A percentile compares a stretch with the other conserved stretches of the same genome.
phyloP scores from a whole-genome alignment of 179 eudicot species.

The Corrigiola litoralis region DNA sequence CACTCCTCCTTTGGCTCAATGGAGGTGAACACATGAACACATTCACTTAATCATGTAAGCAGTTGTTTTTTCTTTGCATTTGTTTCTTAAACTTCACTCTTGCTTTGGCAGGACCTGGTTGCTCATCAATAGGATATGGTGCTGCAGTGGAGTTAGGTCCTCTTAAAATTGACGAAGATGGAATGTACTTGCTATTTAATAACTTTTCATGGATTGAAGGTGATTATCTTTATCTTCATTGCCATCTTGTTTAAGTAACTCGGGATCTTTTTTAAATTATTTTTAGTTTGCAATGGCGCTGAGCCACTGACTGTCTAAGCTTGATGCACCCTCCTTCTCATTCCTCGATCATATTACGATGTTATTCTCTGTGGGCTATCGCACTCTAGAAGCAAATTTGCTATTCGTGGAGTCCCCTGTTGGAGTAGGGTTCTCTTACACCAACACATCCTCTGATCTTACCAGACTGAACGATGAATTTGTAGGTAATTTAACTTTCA shows the following conservation, averaged over 20 bases:
- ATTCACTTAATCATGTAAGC: background rate
- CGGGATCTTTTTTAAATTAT: background rate
- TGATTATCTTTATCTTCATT: constrained; percentile 7
- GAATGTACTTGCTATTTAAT: constrained; percentile 45
- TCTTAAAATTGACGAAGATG: constrained; percentile 41
- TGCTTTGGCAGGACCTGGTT: constrained; percentile 47
- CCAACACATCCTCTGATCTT: constrained; percentile 59
- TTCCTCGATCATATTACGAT: background rate
- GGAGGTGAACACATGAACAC: constrained; percentile 40
- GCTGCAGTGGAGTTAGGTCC: constrained; percentile 72
- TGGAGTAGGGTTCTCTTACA: constrained; percentile 77
- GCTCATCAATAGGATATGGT: constrained; percentile 75
- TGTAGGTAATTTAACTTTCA: constrained; percentile 34
- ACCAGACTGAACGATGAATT: constrained; percentile 41
- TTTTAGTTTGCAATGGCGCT: too few species aligned
- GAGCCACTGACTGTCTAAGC: too few species aligned
- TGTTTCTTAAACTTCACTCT: background rate
- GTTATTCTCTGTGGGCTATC: background rate
- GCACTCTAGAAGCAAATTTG: constrained; percentile 64
- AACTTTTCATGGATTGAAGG: constrained; percentile 55
- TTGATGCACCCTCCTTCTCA: too few species aligned
- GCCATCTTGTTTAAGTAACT: background rate
- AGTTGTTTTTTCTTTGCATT: background rate
- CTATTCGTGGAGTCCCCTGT: constrained; percentile 66
- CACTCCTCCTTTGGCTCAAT: constrained; percentile 68